phyloP scores from a whole-genome alignment of 1,284 basidiomycete genomes.

The Laetiporus sulphureus region DNA sequence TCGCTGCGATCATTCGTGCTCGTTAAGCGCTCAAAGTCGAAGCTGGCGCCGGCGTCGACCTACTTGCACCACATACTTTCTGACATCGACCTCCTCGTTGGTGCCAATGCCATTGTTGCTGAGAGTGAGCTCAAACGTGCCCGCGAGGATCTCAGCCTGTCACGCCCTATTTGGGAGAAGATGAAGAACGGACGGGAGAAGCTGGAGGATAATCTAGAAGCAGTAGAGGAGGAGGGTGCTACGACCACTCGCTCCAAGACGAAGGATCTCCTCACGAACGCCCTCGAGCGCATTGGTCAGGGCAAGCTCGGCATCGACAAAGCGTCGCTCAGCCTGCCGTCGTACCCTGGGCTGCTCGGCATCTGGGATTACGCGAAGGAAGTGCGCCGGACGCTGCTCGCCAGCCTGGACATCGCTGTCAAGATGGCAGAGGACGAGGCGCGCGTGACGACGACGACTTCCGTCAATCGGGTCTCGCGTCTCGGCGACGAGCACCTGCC shows the following conservation, averaged over 20 bases:
- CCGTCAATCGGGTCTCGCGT: constrained; percentile 65
- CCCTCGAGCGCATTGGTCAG: constrained; percentile 72
- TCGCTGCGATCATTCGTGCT: constrained; percentile 93
- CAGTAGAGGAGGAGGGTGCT: constrained; percentile 72
- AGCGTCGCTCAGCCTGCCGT: constrained; percentile 54
- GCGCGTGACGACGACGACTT: constrained; percentile 58
- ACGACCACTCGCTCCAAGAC: constrained; percentile 51
- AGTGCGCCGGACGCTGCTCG: constrained; percentile 74
- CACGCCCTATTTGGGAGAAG: constrained; percentile 82
- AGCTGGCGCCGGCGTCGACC: constrained; percentile 92
- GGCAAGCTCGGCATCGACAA: constrained; percentile 64
- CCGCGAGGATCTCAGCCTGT: constrained; percentile 59
- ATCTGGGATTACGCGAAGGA: constrained; percentile 89
- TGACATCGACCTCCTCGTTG: constrained; percentile 85
- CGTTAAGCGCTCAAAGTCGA: constrained; percentile 91
- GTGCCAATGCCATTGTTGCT: constrained; percentile 85
- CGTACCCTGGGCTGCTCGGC: constrained; percentile 83
- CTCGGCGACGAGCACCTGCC: constrained; percentile 82
- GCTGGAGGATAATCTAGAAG: constrained; percentile 76
- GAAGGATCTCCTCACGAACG: constrained; percentile 56
- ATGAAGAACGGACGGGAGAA: constrained; percentile 72
- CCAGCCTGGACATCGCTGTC: constrained; percentile 81
- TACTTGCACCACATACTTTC: constrained; percentile 87
- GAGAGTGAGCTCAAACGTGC: constrained; percentile 77
- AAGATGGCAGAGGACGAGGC: constrained; percentile 82